Evolutionary conservation across 768 basidiomycete genomes (phyloP).

Genomic region (Agrocybe chaxingu): DNA sequence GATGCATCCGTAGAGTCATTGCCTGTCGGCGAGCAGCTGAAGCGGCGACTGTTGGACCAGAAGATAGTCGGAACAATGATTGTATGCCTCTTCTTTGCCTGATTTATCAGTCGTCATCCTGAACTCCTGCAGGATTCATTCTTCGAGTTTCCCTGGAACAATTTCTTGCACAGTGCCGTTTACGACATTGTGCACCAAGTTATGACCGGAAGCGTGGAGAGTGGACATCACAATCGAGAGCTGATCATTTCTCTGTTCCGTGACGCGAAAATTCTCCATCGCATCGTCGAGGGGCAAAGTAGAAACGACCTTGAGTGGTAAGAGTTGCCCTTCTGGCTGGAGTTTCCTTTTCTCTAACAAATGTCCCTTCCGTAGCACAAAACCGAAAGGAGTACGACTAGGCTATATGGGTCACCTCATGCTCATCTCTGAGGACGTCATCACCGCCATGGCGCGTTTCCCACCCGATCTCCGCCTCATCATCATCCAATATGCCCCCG

Average conservation of each 20-base stretch:
- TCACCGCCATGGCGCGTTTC: constrained; percentile 85
- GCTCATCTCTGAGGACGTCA: constrained; percentile 92
- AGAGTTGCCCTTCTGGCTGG: constrained; percentile 12
- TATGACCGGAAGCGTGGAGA: constrained; percentile 81
- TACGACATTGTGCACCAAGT: constrained; percentile 97
- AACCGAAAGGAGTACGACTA: constrained; percentile 75
- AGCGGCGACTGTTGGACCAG: constrained; percentile 71
- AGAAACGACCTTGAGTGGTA: constrained; percentile 77
- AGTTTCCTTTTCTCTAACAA: constrained; percentile 1
- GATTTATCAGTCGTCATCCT: background rate
- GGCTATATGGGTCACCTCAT: constrained; percentile 98
- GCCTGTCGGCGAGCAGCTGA: constrained; percentile 77
- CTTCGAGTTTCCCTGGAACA: constrained; percentile 96
- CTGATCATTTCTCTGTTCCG: constrained; percentile 81
- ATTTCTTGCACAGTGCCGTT: constrained; percentile 94
- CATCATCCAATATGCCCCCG: constrained; percentile 68
- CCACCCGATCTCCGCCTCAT: constrained; percentile 70
- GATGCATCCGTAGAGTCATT: constrained; percentile 34
- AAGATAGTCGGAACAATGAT: constrained; percentile 74
- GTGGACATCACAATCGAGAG: constrained; percentile 74
- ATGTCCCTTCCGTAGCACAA: constrained; percentile 38
- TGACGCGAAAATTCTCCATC: constrained; percentile 79
- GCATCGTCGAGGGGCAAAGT: constrained; percentile 84
- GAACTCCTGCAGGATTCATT: constrained; percentile 70
- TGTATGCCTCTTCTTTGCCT: constrained; percentile 34